Conservation (phyloP, 805 yeast species). For the Spathaspora arborariae region DNA sequence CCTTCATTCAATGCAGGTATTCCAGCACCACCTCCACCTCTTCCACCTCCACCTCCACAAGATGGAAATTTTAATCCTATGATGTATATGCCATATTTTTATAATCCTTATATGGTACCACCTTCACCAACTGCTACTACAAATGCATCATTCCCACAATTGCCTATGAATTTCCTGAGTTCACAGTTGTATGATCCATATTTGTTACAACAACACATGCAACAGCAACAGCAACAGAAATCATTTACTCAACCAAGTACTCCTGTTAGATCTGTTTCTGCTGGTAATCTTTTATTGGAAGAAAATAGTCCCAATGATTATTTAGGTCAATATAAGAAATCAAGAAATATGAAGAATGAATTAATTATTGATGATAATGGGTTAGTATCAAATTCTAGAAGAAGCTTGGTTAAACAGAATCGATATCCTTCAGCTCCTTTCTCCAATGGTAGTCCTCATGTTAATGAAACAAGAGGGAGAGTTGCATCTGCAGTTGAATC, state of each 20-base stretch:
- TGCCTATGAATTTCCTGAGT: slow-evolving; percentile 1
- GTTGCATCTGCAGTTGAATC: slow-evolving; percentile 18
- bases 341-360: slow-evolving; percentile 3
- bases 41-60: background rate
- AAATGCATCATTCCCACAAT: background rate
- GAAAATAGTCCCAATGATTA: slow-evolving; percentile 1
- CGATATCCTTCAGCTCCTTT: slow-evolving; percentile 35
- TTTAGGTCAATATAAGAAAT: slow-evolving; percentile 5
- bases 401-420: slow-evolving; percentile 28
- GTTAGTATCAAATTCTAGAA: slow-evolving; percentile 23
- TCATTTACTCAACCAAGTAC: background rate
- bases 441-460: slow-evolving; percentile 9
- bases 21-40: background rate
- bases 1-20: slow-evolving; percentile 8
- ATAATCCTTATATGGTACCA: slow-evolving; percentile 3
- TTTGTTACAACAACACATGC: slow-evolving; percentile 5
- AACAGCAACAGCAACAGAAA: slow-evolving; percentile 7
- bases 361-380: slow-evolving; percentile 7
- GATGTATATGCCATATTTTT: slow-evolving; percentile 11
- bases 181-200: background rate
- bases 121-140: background rate
- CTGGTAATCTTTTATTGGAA: background rate
- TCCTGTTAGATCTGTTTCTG: background rate
- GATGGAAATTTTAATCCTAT: slow-evolving; percentile 11
- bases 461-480: slow-evolving; percentile 10